A percentile compares a stretch with the other conserved stretches of the same genome.
Evolutionary conservation across 768 basidiomycete species (phyloP).

Genomic region (Kwoniella sp.): DNA sequence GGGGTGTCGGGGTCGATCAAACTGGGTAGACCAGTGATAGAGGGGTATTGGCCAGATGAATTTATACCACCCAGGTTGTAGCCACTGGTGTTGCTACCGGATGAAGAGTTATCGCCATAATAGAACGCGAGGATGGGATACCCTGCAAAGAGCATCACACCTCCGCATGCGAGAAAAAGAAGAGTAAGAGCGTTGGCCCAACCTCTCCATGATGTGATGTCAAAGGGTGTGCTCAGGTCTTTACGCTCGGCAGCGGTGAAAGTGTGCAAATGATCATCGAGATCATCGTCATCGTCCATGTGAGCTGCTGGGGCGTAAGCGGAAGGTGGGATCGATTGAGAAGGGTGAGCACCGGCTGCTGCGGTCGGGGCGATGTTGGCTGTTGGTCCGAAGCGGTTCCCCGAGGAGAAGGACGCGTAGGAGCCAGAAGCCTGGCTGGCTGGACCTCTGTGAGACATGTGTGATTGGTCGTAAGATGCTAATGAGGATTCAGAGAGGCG

Average conservation of each 20-base stretch:
- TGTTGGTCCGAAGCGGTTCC: constrained; percentile 32
- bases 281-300: constrained; percentile 46
- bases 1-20: constrained; percentile 80
- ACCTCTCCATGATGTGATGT: constrained; percentile 70
- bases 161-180: constrained; percentile 60
- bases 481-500: constrained; percentile 41
- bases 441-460: constrained; percentile 26
- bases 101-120: constrained; percentile 21
- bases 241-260: constrained; percentile 54
- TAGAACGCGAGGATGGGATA: constrained; percentile 49
- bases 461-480: constrained; percentile 33
- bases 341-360: not conserved
- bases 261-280: constrained; percentile 54
- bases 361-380: constrained; percentile 22
- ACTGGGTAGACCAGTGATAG: constrained; percentile 60
- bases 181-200: constrained; percentile 73
- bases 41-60: constrained; percentile 67
- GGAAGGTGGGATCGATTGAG: constrained; percentile 5
- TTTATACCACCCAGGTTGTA: constrained; percentile 81
- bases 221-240: constrained; percentile 62
- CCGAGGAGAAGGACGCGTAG: constrained; percentile 29
- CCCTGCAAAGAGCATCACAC: constrained; percentile 52
- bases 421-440: constrained; percentile 11
- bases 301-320: constrained; percentile 12
- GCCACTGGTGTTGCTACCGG: constrained; percentile 39